Base-by-base conservation (phyloP, 257 asterid genomes). In the Asclepias syriaca region DNA sequence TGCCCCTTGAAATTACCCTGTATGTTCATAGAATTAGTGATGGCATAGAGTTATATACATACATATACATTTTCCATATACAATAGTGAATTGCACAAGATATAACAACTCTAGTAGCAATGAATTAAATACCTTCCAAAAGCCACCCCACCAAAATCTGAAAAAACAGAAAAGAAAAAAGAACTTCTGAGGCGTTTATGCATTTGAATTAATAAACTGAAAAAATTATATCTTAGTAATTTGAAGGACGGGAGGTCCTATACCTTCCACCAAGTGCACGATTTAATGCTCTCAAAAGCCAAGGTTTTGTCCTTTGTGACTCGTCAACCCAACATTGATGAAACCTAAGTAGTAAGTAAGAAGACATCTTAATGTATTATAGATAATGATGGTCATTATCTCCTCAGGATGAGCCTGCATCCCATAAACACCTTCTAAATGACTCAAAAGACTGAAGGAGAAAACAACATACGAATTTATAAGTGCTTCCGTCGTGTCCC, bases 91-190 rank as follows among this genome's bases (percentile, higher is more conserved):
- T 24, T 37, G 46, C 9, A 27, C 50, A 37, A 5, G 50, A 19
- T 64, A 58, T 57, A 40, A 19, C 58, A 18, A 53, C 24, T 19
- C 22, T 32, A 53, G 18, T 6, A 73, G 77, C 65, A 22, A 81
- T 67, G 34, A 59, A 75, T 74, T 71, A 59, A 72, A 45, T 84
- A 92, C 99, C 98, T 95, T 95, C 96, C 96, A 95, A 82, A 95
- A 84, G 87, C 98, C 99, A 81, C 99, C 99, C 87, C 87, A 92
- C 99, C 99, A 95, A 77, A 95, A 92, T 72, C 99, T 95, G 97
- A 80, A 72, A 72, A 74, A 68, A 77, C 43, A 54, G 70, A 72
- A 80, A 50, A 64, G 63, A 75, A 49, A 75, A 49, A 14, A 68
- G 69, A 56, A 74, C 46, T 16, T 68, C 63, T 74, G 66, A 77